phyloP scores from a whole-genome alignment of 2,329 filamentous ascomycete species.

The Atkinsonella hypoxylon region DNA sequence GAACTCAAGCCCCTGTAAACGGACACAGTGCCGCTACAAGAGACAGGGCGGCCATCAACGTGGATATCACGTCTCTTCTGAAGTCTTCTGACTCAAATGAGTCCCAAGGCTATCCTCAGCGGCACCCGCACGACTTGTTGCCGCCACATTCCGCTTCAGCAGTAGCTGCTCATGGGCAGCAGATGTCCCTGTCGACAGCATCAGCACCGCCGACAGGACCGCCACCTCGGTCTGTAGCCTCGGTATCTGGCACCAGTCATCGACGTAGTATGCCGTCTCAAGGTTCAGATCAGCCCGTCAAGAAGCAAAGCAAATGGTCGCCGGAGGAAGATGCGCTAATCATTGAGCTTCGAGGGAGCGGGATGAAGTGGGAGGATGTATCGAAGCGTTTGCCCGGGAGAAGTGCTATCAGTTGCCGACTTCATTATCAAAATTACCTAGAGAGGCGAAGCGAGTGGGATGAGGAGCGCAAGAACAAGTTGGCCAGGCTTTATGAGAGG shows the following conservation, averaged over 20 bases:
- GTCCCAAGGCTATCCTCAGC: conserved; percentile 40
- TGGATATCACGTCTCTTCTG: conserved; percentile 91
- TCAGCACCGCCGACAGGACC: background rate
- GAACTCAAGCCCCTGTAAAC: conserved; percentile 18
- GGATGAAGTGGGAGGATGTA: conserved; percentile 99
- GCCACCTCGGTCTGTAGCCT: conserved; percentile 16
- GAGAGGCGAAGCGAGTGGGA: conserved; percentile 92
- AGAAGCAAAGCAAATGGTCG: conserved; percentile 96
- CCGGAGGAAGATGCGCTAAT: conserved; percentile 87
- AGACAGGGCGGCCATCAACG: conserved; percentile 46
- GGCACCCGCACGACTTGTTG: conserved; percentile 13
- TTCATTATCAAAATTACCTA: conserved; percentile 96
- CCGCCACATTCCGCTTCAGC: conserved; percentile 11
- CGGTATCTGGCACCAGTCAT: conserved; percentile 19
- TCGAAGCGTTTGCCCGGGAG: conserved; percentile 81
- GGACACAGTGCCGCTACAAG: conserved; percentile 15
- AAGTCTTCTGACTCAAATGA: conserved; percentile 65
- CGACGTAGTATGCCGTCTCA: conserved; percentile 31
- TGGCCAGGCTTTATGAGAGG: conserved; percentile 91
- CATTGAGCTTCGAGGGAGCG: conserved; percentile 77
- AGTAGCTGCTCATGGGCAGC: conserved; percentile 12
- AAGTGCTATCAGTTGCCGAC: conserved; percentile 84
- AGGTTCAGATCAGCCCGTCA: conserved; percentile 57
- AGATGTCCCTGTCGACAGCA: conserved; percentile 6
- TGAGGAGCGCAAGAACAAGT: conserved; percentile 94